phyloP scores from a whole-genome alignment of 768 basidiomycete species.

The Boletus rubropictus region DNA sequence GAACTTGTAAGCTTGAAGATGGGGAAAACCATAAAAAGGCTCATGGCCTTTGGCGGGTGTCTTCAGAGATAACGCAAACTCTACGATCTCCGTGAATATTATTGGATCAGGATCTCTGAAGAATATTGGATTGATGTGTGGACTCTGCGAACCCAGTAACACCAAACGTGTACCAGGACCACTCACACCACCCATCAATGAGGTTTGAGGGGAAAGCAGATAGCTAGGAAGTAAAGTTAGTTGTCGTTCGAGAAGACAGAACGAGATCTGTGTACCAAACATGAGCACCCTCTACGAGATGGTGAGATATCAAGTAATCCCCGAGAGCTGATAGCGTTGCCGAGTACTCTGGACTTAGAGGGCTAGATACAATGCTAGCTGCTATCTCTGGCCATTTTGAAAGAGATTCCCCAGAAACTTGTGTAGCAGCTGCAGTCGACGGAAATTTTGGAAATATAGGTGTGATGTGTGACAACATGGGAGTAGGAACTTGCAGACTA shows the following conservation, averaged over 20 bases:
- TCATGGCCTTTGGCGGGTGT: conserved; percentile 80
- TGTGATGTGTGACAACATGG: conserved; percentile 36
- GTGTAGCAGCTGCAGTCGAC: conserved; percentile 35
- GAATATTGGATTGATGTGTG: conserved; percentile 44
- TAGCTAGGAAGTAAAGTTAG: conserved; percentile 47
- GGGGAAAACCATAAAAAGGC: conserved; percentile 70
- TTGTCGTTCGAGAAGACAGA: background rate
- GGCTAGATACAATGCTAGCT: conserved; percentile 75
- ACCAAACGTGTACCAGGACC: conserved; percentile 61
- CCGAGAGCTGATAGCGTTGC: conserved; percentile 79
- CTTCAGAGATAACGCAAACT: conserved; percentile 83
- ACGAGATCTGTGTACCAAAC: conserved; percentile 55
- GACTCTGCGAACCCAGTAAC: conserved; percentile 66
- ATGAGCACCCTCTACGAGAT: conserved; percentile 83
- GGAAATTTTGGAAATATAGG: conserved; percentile 64
- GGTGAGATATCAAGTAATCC: conserved; percentile 66
- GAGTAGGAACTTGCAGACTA: conserved; percentile 35
- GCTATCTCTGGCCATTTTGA: conserved; percentile 81
- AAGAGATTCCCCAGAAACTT: conserved; percentile 59
- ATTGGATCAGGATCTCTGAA: conserved; percentile 67
- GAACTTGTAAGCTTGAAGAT: conserved; percentile 84
- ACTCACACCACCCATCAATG: conserved; percentile 66
- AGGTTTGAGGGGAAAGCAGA: conserved; percentile 77
- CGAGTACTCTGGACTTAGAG: conserved; percentile 60
- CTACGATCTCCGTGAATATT: conserved; percentile 83